Evolutionary conservation across 208 protist species (phyloP).

Genomic region (Acanthamoeba royreba): DNA sequence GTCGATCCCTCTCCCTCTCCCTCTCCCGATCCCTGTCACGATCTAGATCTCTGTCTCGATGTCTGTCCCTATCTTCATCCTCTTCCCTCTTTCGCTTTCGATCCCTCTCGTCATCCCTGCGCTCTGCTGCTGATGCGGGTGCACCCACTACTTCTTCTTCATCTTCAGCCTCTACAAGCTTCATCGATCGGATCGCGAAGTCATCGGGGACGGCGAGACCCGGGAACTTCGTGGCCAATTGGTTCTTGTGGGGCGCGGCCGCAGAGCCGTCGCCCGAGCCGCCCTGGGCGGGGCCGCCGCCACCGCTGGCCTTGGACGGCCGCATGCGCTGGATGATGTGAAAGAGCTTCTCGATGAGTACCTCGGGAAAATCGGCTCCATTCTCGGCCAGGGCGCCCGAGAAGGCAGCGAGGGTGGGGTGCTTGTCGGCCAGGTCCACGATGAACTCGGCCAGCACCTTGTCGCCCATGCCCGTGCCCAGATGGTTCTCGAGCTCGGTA

Average conservation of each 20-base stretch:
- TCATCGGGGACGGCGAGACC: constrained; percentile 65
- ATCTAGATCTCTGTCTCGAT: constrained; percentile 12
- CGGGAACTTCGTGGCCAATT: constrained; percentile 47
- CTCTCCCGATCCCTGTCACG: constrained; percentile 22
- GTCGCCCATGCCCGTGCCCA: constrained; percentile 81
- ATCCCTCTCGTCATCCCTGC: not conserved
- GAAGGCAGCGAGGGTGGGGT: constrained; percentile 62
- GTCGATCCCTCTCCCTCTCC: constrained; percentile 12
- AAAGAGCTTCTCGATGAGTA: constrained; percentile 68
- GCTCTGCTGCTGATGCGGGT: not conserved
- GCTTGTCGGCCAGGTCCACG: constrained; percentile 75
- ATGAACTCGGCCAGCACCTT: constrained; percentile 86
- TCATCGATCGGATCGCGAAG: not conserved
- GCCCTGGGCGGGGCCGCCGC: not conserved
- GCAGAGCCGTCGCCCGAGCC: not conserved
- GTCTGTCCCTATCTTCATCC: not conserved
- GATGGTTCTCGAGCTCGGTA: constrained; percentile 86
- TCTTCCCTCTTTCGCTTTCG: constrained; percentile 34
- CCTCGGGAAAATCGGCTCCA: constrained; percentile 76
- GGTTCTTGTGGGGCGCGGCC: not conserved
- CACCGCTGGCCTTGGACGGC: constrained; percentile 58
- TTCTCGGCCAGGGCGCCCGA: constrained; percentile 68
- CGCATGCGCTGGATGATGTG: constrained; percentile 75
- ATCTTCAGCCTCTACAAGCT: not conserved
- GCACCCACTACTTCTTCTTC: not conserved